phyloP scores from a whole-genome alignment of 2,329 filamentous ascomycete genomes.

The Metarhizium guizhouense region DNA sequence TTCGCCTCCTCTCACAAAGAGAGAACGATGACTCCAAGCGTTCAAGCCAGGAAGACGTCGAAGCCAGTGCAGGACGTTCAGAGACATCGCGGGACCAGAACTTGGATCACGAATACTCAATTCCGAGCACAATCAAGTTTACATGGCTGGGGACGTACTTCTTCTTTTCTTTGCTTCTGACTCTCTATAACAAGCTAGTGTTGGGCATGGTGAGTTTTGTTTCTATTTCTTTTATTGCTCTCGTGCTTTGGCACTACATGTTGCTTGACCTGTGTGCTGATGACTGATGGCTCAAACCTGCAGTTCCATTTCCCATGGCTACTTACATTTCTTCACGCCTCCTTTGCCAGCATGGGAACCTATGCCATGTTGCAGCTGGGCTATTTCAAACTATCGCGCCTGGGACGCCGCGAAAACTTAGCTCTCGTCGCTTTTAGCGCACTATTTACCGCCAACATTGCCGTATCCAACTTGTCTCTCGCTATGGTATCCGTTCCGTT shows the following conservation, averaged over 20 bases:
- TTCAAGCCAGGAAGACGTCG: constrained; percentile 20
- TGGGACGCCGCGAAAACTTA: constrained; percentile 43
- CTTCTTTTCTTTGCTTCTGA: constrained; percentile 37
- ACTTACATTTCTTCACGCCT: constrained; percentile 48
- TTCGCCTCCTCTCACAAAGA: constrained; percentile 21
- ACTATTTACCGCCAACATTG: constrained; percentile 55
- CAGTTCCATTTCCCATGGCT: constrained; percentile 54
- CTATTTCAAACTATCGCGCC: constrained; percentile 41
- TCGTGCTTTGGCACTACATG: background rate
- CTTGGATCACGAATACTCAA: constrained; percentile 35
- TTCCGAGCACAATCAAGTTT: constrained; percentile 36
- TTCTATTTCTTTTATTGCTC: background rate
- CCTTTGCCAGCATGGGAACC: constrained; percentile 49
- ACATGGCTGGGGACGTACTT: constrained; percentile 44
- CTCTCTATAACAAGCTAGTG: constrained; percentile 51
- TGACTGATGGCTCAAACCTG: background rate
- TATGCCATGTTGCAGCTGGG: constrained; percentile 41
- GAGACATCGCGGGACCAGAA: constrained; percentile 23
- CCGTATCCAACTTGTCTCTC: constrained; percentile 55
- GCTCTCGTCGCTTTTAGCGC: constrained; percentile 49
- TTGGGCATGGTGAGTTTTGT: constrained; percentile 34
- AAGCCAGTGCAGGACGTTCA: constrained; percentile 18
- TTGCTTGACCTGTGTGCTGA: background rate
- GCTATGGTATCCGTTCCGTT: constrained; percentile 56
- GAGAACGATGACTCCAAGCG: constrained; percentile 21